Percentiles rank a stretch among this genome's conserved stretches.
These are phyloP conservation scores for Fusarium sp. DNA, from an alignment of 2,329 filamentous ascomycete genomes.

Conservation along the genomic window DNA sequence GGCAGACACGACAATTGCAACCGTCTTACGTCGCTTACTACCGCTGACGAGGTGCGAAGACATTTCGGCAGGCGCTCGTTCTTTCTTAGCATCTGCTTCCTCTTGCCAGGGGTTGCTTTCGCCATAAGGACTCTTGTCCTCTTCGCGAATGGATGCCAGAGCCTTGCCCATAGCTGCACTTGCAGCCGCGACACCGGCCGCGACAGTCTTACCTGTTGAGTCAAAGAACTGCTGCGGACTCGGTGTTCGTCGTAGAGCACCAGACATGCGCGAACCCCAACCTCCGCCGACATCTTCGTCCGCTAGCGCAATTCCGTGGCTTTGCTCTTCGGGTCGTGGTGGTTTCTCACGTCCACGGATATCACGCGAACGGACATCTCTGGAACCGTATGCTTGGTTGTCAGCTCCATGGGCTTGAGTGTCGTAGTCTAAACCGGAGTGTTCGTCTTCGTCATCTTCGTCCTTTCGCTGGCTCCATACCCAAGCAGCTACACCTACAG, in stretches of 20 bases:
- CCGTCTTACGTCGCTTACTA: constrained; percentile 73
- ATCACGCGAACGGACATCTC: constrained; percentile 45
- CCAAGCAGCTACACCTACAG: constrained; percentile 88
- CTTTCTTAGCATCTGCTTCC: constrained; percentile 76
- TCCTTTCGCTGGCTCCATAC: constrained; percentile 89
- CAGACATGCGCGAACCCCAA: constrained; percentile 81
- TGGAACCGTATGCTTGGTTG: constrained; percentile 59
- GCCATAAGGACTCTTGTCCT: constrained; percentile 77
- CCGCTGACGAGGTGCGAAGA: constrained; percentile 48
- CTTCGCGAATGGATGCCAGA: constrained; percentile 83
- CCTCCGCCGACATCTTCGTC: constrained; percentile 54
- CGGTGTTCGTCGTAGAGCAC: constrained; percentile 80
- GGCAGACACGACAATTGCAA: constrained; percentile 89
- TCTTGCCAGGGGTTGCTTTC: constrained; percentile 94
- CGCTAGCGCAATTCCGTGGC: constrained; percentile 50
- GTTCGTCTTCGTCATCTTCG: constrained; percentile 70
- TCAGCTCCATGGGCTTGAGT: constrained; percentile 63
- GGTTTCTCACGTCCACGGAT: constrained; percentile 49
- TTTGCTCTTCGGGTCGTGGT: constrained; percentile 53
- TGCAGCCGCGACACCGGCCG: constrained; percentile 82
- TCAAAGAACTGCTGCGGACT: constrained; percentile 91
- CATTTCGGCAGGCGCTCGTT: constrained; percentile 47
- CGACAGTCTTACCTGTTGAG: constrained; percentile 81
- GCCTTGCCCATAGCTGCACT: constrained; percentile 85
- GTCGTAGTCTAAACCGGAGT: constrained; percentile 59